Percentiles rank a stretch among this genome's conserved stretches.
Evolutionary conservation across 345 rosid species (phyloP).

Genomic region (Hypericum androsaemum): DNA sequence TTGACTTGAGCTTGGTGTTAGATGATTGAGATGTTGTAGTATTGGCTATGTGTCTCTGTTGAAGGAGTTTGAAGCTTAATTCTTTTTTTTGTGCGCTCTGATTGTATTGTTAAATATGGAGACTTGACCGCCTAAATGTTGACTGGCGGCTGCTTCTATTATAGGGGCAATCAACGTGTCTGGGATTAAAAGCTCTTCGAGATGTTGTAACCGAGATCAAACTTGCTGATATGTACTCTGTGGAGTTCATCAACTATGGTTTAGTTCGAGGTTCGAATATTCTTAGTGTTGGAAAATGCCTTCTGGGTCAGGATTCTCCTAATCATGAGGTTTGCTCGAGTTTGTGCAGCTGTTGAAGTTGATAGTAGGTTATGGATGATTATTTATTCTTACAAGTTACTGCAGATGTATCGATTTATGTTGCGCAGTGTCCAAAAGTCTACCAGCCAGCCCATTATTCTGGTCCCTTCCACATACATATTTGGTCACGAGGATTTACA

Average conservation of each 20-base stretch:
- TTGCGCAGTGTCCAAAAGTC: conserved; percentile 53
- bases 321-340: conserved; percentile 38
- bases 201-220: conserved; percentile 28
- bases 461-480: conserved; percentile 35
- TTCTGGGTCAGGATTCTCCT: conserved; percentile 19
- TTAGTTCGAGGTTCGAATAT: conserved; percentile 24
- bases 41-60: too few species aligned
- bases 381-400: conserved; percentile 4
- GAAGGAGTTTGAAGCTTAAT: too few species aligned
- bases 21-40: too few species aligned
- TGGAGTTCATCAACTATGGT: conserved; percentile 40
- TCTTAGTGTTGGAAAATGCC: conserved; percentile 31
- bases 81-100: too few species aligned
- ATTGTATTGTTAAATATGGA: too few species aligned
- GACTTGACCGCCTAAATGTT: conserved; percentile 5
- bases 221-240: conserved; percentile 62
- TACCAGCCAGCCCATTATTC: conserved; percentile 49
- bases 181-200: conserved; percentile 35
- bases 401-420: conserved; percentile 61
- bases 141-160: conserved; percentile 7
- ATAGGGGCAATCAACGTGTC: conserved; percentile 47
- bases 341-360: not conserved
- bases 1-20: too few species aligned
- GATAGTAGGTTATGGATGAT: not conserved
- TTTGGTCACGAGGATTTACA: conserved; percentile 66